A percentile compares a stretch with the other conserved stretches of the same genome.
phyloP scores from a whole-genome alignment of 1,284 basidiomycete species.

The Sanghuangporus sanghuang region DNA sequence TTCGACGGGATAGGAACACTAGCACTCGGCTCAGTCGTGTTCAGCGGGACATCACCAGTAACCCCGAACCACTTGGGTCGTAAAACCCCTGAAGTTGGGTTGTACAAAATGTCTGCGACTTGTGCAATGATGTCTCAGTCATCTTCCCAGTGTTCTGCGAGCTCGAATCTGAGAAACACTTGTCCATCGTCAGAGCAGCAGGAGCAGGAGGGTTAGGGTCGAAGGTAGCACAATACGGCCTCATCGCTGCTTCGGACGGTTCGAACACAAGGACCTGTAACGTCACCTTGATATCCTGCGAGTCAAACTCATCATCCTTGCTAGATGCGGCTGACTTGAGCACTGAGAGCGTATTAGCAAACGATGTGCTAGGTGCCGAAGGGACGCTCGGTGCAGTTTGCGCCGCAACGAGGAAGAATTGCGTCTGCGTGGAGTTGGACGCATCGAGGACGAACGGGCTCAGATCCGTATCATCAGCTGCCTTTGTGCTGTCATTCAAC shows the following conservation, averaged over 20 bases:
- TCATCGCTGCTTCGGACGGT: constrained; percentile 30
- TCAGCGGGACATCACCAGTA: constrained; percentile 16
- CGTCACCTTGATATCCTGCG: constrained; percentile 31
- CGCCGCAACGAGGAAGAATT: constrained; percentile 41
- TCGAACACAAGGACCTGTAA: constrained; percentile 45
- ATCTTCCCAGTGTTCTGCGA: background rate
- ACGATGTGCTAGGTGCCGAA: constrained; percentile 9
- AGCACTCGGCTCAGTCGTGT: constrained; percentile 23
- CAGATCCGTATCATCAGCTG: constrained; percentile 21
- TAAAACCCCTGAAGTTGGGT: constrained; percentile 41
- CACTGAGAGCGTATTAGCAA: constrained; percentile 12
- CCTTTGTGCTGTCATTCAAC: constrained; percentile 23
- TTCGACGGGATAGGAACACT: background rate
- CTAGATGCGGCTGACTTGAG: constrained; percentile 19
- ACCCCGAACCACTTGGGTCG: constrained; percentile 45
- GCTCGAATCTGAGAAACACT: constrained; percentile 30
- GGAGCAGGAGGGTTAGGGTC: constrained; percentile 44
- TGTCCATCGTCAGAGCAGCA: constrained; percentile 43
- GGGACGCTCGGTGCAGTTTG: constrained; percentile 15
- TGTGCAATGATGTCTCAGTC: constrained; percentile 27
- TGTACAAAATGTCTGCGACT: constrained; percentile 58
- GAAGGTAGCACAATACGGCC: constrained; percentile 56
- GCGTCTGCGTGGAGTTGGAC: constrained; percentile 46
- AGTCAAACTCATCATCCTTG: constrained; percentile 19
- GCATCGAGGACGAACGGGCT: constrained; percentile 48